phyloP scores from a whole-genome alignment of 768 basidiomycete species.

The Psilocybe azurescens region DNA sequence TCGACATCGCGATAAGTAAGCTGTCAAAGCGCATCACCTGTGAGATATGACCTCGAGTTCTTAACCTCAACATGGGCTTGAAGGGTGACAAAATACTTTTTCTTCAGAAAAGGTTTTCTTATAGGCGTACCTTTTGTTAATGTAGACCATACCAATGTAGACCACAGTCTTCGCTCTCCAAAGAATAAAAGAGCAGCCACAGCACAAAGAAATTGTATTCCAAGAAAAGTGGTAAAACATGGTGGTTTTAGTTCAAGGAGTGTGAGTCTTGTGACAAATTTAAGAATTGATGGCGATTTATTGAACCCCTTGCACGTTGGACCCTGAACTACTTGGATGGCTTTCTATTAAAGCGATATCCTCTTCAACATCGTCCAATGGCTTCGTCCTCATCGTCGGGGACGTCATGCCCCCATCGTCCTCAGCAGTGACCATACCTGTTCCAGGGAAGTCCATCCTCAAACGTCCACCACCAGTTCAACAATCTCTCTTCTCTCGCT shows the following conservation, averaged over 20 bases:
- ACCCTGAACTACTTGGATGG: slow-evolving; percentile 21
- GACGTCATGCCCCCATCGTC: slow-evolving; percentile 72
- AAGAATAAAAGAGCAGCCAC: neutral
- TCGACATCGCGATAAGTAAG: too few species aligned
- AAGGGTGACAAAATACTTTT: too few species aligned
- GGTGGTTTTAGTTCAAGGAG: neutral
- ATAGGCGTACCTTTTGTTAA: too few species aligned
- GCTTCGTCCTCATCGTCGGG: slow-evolving; percentile 39
- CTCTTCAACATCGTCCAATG: slow-evolving; percentile 24
- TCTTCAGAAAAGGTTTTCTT: too few species aligned
- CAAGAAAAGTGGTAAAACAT: neutral
- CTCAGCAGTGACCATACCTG: slow-evolving; percentile 80
- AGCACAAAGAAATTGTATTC: too few species aligned
- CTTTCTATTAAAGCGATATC: slow-evolving; percentile 12
- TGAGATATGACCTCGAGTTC: too few species aligned
- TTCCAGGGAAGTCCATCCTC: slow-evolving; percentile 81
- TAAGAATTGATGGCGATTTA: slow-evolving; percentile 1
- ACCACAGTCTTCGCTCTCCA: too few species aligned
- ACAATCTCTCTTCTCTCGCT: slow-evolving; percentile 72
- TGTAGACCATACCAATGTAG: too few species aligned
- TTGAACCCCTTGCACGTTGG: slow-evolving; percentile 14
- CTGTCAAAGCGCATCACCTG: too few species aligned
- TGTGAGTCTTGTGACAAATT: slow-evolving; percentile 8
- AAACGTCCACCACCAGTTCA: slow-evolving; percentile 76
- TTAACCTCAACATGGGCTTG: too few species aligned